These are phyloP conservation scores for Alternaria ethzedia DNA, from an alignment of 2,329 filamentous ascomycete genomes.

Conservation along the genomic window DNA sequence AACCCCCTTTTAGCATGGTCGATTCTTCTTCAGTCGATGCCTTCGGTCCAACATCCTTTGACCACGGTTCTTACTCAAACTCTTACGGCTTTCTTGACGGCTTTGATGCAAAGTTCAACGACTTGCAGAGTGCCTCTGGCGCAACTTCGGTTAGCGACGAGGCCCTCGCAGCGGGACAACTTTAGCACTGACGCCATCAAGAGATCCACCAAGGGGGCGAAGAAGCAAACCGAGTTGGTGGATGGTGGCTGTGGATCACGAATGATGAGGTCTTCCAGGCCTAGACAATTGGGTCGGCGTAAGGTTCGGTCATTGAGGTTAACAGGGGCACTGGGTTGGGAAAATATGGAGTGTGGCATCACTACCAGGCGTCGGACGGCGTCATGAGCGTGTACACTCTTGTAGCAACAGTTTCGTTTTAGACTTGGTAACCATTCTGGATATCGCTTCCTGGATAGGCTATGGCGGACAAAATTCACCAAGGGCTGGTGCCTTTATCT, in stretches of 20 bases:
- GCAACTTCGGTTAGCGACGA: slow-evolving; percentile 57
- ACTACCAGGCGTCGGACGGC: slow-evolving; percentile 28
- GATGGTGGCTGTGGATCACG: slow-evolving; percentile 34
- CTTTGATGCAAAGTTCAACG: slow-evolving; percentile 51
- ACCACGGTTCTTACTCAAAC: slow-evolving; percentile 34
- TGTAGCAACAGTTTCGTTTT: slow-evolving; percentile 31
- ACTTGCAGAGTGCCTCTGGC: slow-evolving; percentile 56
- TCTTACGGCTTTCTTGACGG: slow-evolving; percentile 46
- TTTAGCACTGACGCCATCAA: slow-evolving; percentile 38
- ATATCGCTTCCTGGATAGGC: slow-evolving; percentile 18
- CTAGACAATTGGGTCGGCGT: slow-evolving; percentile 37
- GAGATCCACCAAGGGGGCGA: slow-evolving; percentile 30
- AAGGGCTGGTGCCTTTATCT: slow-evolving; percentile 44
- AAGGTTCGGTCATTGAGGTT: slow-evolving; percentile 34
- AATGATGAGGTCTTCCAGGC: slow-evolving; percentile 34
- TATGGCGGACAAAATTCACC: slow-evolving; percentile 40
- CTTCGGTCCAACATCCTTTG: slow-evolving; percentile 44
- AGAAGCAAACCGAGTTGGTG: slow-evolving; percentile 27
- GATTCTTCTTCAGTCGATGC: slow-evolving; percentile 41
- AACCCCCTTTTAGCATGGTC: slow-evolving; percentile 39
- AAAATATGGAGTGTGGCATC: slow-evolving; percentile 21
- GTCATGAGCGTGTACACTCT: slow-evolving; percentile 28
- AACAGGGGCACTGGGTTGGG: slow-evolving; percentile 18
- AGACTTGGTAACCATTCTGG: slow-evolving; percentile 25
- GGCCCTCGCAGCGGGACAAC: slow-evolving; percentile 52